Evolutionary conservation across 306 rosid genomes (phyloP).

Genomic region (Luffa aegyptiaca): DNA sequence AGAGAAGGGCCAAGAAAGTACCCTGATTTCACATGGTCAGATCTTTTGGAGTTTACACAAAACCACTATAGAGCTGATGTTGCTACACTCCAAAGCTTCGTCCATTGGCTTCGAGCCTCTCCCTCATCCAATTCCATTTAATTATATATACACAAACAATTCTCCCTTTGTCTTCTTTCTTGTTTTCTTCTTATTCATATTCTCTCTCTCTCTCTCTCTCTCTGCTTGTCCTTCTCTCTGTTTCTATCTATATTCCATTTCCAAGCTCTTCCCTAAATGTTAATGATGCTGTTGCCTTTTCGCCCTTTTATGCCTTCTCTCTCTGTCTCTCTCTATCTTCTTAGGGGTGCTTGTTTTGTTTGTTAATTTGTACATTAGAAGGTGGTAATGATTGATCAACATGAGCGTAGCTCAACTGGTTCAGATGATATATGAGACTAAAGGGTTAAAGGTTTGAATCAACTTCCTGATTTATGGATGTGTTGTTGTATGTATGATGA

Average conservation of each 20-base stretch:
- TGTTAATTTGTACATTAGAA: too few relatives aligned
- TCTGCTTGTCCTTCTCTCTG: slow-evolving; percentile 3
- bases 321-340: neutral
- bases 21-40: slow-evolving; percentile 59
- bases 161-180: neutral
- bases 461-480: too few relatives aligned
- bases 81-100: slow-evolving; percentile 40
- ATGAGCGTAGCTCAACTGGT: too few relatives aligned
- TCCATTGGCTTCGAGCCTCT: slow-evolving; percentile 19
- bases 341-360: too few relatives aligned
- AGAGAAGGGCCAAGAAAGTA: slow-evolving; percentile 34
- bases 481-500: neutral
- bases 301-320: neutral
- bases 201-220: neutral
- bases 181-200: neutral
- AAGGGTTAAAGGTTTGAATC: too few relatives aligned
- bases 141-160: neutral
- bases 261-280: neutral
- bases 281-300: neutral
- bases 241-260: neutral
- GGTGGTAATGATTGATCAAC: too few relatives aligned
- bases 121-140: neutral
- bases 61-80: slow-evolving; percentile 44
- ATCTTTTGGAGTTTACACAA: slow-evolving; percentile 40
- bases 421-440: too few relatives aligned